phyloP scores from a whole-genome alignment of 2,329 filamentous ascomycete genomes.

The Cercospora citrullina region DNA sequence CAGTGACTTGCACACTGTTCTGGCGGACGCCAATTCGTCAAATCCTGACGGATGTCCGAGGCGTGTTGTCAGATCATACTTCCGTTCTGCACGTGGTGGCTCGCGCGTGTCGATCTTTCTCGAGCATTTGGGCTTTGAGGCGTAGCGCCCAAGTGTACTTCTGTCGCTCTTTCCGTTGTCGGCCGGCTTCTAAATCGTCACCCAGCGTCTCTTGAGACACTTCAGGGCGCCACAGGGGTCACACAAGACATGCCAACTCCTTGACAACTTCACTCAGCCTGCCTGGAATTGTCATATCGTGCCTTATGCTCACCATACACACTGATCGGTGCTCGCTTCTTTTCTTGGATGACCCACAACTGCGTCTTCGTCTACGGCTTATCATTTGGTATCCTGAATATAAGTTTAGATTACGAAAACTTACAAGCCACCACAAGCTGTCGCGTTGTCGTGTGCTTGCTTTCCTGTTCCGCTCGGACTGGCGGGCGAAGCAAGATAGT shows the following conservation, averaged over 20 bases:
- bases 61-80: neutral
- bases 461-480: constrained; percentile 15
- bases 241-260: constrained; percentile 8
- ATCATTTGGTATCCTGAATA: neutral
- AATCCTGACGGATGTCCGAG: neutral
- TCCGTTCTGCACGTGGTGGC: neutral
- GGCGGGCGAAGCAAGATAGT: constrained; percentile 5
- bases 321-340: neutral
- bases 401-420: neutral
- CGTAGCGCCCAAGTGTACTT: neutral
- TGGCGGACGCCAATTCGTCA: neutral
- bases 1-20: neutral
- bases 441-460: constrained; percentile 43
- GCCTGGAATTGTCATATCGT: neutral
- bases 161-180: neutral
- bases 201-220: constrained; percentile 4
- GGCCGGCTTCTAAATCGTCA: neutral
- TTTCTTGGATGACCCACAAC: neutral
- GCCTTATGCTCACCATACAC: neutral
- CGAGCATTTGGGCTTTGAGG: neutral
- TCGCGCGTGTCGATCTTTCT: neutral
- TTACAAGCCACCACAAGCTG: constrained; percentile 28
- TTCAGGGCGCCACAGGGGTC: constrained; percentile 2
- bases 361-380: neutral
- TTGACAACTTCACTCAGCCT: constrained; percentile 3